phyloP scores from a whole-genome alignment of 345 rosid genomes.

The Mallotus nudiflorus region DNA sequence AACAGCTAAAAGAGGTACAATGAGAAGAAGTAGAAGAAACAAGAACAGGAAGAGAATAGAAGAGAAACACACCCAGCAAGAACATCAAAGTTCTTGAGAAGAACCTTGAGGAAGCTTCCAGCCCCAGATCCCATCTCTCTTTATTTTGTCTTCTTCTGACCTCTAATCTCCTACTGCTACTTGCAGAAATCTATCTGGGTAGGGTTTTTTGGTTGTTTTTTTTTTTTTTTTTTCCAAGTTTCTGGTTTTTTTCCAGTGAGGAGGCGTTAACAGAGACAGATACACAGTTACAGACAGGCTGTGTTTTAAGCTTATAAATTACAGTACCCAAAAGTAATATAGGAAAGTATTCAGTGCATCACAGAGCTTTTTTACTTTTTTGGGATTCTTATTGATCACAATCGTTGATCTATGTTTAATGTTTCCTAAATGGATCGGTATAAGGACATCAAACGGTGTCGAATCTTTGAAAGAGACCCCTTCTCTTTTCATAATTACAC shows the following conservation, averaged over 20 bases:
- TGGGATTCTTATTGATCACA: not conserved
- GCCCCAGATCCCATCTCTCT: conserved; percentile 68
- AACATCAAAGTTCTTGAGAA: conserved; percentile 78
- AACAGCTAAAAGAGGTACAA: too few species aligned
- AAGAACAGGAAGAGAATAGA: not conserved
- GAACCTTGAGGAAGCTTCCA: conserved; percentile 64
- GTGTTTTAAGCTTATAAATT: not conserved
- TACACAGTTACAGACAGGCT: not conserved
- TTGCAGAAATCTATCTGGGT: not conserved
- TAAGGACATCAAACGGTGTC: not conserved
- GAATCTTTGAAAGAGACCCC: not conserved
- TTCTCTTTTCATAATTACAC: not conserved
- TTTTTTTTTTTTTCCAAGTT: not conserved
- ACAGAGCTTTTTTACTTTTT: too few species aligned
- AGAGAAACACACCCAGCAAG: conserved; percentile 69
- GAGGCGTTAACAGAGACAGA: too few species aligned
- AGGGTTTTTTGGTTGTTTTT: not conserved
- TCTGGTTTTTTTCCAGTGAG: too few species aligned
- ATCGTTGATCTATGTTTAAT: not conserved
- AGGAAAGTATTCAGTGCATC: not conserved
- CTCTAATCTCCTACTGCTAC: not conserved
- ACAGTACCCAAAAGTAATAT: not conserved
- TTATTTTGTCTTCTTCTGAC: not conserved
- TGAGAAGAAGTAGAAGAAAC: too few species aligned
- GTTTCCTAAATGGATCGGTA: not conserved